Percentiles rank a stretch among this genome's conserved stretches.
These are phyloP conservation scores for Potentilla sterilis DNA, from an alignment of 306 rosid genomes.

Conservation along the genomic window DNA sequence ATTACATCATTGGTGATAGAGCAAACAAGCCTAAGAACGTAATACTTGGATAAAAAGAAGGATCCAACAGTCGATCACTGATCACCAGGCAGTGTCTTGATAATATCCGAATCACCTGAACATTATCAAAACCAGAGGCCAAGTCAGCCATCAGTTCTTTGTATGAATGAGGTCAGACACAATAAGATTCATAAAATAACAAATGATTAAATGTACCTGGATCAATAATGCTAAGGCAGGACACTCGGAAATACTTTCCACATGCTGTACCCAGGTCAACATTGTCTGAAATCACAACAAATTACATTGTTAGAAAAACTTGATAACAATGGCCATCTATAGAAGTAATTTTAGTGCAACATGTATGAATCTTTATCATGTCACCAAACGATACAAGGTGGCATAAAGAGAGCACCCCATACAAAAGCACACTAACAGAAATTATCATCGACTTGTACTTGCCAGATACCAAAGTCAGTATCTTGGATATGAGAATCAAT, in stretches of 20 bases:
- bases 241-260: conserved; percentile 49
- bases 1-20: too few relatives aligned
- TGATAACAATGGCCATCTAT: background rate
- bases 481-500: background rate
- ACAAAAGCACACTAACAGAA: background rate
- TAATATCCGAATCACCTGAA: conserved; percentile 52
- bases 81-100: conserved; percentile 44
- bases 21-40: too few relatives aligned
- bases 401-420: too few relatives aligned
- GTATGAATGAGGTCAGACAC: background rate
- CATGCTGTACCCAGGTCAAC: conserved; percentile 29
- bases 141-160: conserved; percentile 7
- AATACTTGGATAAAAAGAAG: too few relatives aligned
- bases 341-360: background rate
- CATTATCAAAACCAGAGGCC: background rate
- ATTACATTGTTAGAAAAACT: background rate
- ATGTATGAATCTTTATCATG: background rate
- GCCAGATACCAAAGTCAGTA: background rate
- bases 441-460: background rate
- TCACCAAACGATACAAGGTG: too few relatives aligned
- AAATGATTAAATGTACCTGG: conserved; percentile 24
- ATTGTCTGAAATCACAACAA: conserved; percentile 32
- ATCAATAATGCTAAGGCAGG: conserved; percentile 26
- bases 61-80: conserved; percentile 23
- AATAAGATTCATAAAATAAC: background rate